Percentiles rank a stretch among this genome's conserved stretches.
These are phyloP conservation scores for Microdochium trichocladiopsis DNA, from an alignment of 2,329 filamentous ascomycete genomes.

Conservation along the genomic window DNA sequence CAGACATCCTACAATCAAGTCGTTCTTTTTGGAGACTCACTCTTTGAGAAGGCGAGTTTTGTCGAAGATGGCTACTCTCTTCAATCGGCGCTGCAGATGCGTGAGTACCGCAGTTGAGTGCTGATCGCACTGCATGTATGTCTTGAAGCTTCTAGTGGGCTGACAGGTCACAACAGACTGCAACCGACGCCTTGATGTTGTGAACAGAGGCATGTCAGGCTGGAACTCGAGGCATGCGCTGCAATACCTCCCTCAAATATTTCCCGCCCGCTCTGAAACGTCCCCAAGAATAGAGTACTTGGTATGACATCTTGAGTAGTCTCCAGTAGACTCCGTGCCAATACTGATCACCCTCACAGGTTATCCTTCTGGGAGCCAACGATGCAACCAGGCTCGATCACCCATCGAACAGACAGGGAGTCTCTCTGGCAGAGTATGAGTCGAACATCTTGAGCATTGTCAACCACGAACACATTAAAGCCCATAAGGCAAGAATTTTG, in stretches of 20 bases:
- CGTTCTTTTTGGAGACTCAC: conserved; percentile 84
- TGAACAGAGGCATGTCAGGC: conserved; percentile 83
- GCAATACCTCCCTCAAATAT: conserved; percentile 59
- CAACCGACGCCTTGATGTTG: conserved; percentile 70
- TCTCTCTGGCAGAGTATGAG: conserved; percentile 70
- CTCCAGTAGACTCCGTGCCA: neutral
- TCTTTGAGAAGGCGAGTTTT: conserved; percentile 63
- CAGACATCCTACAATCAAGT: conserved; percentile 61
- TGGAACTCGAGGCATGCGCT: conserved; percentile 77
- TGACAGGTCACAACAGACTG: too few relatives aligned
- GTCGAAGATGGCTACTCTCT: conserved; percentile 66
- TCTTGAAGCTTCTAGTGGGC: too few relatives aligned
- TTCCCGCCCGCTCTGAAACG: conserved; percentile 55
- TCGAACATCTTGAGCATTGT: conserved; percentile 66
- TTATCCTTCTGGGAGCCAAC: conserved; percentile 84
- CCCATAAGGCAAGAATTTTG: conserved; percentile 67
- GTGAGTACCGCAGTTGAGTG: conserved; percentile 41
- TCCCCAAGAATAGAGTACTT: conserved; percentile 60
- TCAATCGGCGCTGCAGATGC: conserved; percentile 60
- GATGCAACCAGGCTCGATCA: conserved; percentile 64
- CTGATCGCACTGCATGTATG: too few relatives aligned
- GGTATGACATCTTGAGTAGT: conserved; percentile 32
- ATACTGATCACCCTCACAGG: conserved; percentile 31
- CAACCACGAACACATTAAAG: conserved; percentile 59
- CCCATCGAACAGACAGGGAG: conserved; percentile 61